Evolutionary conservation across 192 early-diverging fungal genomes (phyloP).

Genomic region (Lunasporangiospora selenospora): DNA sequence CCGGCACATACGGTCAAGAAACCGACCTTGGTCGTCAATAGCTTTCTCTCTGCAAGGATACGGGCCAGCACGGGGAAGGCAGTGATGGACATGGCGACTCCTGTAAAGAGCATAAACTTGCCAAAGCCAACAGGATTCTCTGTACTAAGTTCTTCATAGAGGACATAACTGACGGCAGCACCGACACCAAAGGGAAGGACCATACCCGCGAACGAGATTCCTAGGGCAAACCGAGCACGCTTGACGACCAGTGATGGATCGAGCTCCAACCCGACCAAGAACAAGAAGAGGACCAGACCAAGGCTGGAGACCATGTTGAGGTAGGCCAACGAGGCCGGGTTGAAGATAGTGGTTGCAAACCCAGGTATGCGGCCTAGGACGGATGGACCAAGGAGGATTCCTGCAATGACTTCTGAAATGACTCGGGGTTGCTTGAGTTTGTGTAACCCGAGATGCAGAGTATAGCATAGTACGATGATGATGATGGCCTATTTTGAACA

Average conservation of each 20-base stretch:
- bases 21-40: constrained; percentile 83
- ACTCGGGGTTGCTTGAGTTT: constrained; percentile 82
- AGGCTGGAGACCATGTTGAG: constrained; percentile 85
- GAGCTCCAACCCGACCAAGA: constrained; percentile 88
- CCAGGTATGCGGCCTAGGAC: constrained; percentile 77
- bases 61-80: constrained; percentile 96
- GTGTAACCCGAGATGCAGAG: constrained; percentile 67
- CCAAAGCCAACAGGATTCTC: constrained; percentile 59
- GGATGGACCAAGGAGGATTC: constrained; percentile 89
- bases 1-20: constrained; percentile 86
- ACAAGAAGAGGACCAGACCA: constrained; percentile 90
- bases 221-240: constrained; percentile 59
- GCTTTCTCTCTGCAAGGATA: constrained; percentile 88
- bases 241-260: constrained; percentile 66
- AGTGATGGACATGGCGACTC: constrained; percentile 93
- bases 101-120: constrained; percentile 84
- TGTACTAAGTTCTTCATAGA: constrained; percentile 63
- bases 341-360: constrained; percentile 78
- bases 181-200: constrained; percentile 81
- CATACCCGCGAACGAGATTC: constrained; percentile 84
- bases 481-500: constrained; percentile 52
- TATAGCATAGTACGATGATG: constrained; percentile 74
- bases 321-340: constrained; percentile 65
- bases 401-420: constrained; percentile 92
- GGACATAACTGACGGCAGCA: constrained; percentile 73